These are phyloP conservation scores for Solanum clarkiae DNA, from an alignment of 257 asterid genomes.

Conservation along the genomic window DNA sequence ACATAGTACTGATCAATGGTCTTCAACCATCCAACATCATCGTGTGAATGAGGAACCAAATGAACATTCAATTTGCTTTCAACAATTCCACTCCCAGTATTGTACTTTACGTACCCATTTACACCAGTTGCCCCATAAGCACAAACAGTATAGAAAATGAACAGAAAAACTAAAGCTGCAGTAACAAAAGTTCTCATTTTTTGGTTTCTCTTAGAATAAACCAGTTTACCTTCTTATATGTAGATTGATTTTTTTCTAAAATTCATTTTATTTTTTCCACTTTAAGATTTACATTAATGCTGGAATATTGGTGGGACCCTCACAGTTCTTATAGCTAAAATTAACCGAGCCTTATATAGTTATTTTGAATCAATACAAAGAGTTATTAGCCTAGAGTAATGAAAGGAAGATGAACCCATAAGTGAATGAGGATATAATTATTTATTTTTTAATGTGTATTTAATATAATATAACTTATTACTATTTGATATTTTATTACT, in stretches of 20 bases:
- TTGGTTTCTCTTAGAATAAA: background rate
- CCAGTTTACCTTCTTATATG: background rate
- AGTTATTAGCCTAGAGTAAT: too few relatives aligned
- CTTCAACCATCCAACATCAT: conserved; percentile 95
- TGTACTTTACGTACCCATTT: conserved; percentile 28
- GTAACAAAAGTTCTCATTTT: conserved; percentile 15
- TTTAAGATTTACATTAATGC: background rate
- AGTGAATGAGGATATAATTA: too few relatives aligned
- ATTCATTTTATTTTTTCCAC: background rate
- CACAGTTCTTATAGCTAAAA: too few relatives aligned
- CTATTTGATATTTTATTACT: too few relatives aligned
- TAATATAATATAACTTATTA: too few relatives aligned
- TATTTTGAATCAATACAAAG: too few relatives aligned
- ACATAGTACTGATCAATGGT: conserved; percentile 85
- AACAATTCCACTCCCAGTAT: conserved; percentile 50
- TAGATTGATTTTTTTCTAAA: background rate
- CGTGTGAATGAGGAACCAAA: conserved; percentile 83
- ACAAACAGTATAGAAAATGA: conserved; percentile 11
- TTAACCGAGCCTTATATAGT: too few relatives aligned
- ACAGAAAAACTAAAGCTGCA: conserved; percentile 13
- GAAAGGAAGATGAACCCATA: too few relatives aligned
- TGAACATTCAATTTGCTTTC: conserved; percentile 79
- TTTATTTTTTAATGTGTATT: too few relatives aligned
- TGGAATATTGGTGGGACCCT: background rate
- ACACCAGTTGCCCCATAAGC: conserved; percentile 21